Evolutionary conservation across 2,329 filamentous ascomycete genomes (phyloP).

Genomic region (Laburnicola sp.): DNA sequence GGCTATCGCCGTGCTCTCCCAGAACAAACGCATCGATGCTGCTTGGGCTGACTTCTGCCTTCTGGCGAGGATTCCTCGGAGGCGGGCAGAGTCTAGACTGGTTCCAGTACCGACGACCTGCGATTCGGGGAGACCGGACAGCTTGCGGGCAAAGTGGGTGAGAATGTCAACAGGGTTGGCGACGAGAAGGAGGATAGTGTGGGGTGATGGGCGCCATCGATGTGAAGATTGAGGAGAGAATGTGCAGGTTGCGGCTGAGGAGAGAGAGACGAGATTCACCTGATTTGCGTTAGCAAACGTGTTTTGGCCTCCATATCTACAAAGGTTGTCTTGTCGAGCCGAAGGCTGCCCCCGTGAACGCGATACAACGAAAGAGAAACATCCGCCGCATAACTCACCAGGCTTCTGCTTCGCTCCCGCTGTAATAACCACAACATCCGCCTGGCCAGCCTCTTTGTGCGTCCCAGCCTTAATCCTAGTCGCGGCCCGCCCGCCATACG

Average conservation of each 20-base stretch:
- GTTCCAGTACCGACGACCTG: slow-evolving; percentile 60
- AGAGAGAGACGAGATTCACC: slow-evolving; percentile 53
- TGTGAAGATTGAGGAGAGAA: slow-evolving; percentile 53
- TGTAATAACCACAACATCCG: slow-evolving; percentile 59
- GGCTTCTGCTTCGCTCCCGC: slow-evolving; percentile 57
- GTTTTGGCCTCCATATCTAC: neutral
- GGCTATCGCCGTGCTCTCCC: slow-evolving; percentile 55
- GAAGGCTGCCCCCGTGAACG: neutral
- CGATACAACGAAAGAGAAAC: neutral
- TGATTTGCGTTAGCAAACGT: slow-evolving; percentile 6
- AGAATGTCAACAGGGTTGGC: slow-evolving; percentile 61
- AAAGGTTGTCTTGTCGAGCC: neutral
- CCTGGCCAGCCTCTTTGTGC: slow-evolving; percentile 55
- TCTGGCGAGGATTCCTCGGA: slow-evolving; percentile 52
- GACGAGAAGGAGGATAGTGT: slow-evolving; percentile 56
- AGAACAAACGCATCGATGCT: slow-evolving; percentile 52
- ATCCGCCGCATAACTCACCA: slow-evolving; percentile 26
- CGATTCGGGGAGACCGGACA: slow-evolving; percentile 52
- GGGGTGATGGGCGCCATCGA: slow-evolving; percentile 55
- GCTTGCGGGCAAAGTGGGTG: slow-evolving; percentile 54
- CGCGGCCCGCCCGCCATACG: slow-evolving; percentile 49
- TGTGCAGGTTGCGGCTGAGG: slow-evolving; percentile 53
- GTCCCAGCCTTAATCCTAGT: slow-evolving; percentile 52
- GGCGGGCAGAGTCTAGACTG: slow-evolving; percentile 56
- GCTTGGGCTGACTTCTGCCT: slow-evolving; percentile 45